Conservation (phyloP, 2,329 filamentous ascomycete genomes). For the Xenosphaeropsis pyriputrescens region DNA sequence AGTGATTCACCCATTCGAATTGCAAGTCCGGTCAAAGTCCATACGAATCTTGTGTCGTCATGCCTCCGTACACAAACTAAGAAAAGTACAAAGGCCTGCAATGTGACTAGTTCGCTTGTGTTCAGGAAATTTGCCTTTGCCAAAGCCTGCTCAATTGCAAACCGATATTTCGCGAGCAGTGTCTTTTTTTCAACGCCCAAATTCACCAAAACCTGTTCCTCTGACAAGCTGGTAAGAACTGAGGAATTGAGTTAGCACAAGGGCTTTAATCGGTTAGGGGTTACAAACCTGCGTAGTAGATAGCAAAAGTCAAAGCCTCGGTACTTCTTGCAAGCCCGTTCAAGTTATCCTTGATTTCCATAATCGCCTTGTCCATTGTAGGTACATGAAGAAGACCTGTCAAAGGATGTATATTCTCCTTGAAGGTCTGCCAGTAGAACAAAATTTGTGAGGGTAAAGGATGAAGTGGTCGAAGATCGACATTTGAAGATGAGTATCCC, state of each 20-base stretch:
- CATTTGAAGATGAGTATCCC: slow-evolving; percentile 56
- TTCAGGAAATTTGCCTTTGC: slow-evolving; percentile 38
- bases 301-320: slow-evolving; percentile 36
- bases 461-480: slow-evolving; percentile 50
- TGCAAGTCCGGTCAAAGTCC: slow-evolving; percentile 42
- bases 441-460: slow-evolving; percentile 50
- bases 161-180: slow-evolving; percentile 32
- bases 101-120: slow-evolving; percentile 34
- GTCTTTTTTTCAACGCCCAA: slow-evolving; percentile 26
- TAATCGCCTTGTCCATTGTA: slow-evolving; percentile 44
- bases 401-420: slow-evolving; percentile 60
- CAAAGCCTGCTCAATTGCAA: slow-evolving; percentile 37
- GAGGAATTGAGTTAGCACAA: too few relatives aligned
- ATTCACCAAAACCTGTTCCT: slow-evolving; percentile 16
- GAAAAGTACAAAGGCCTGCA: slow-evolving; percentile 40
- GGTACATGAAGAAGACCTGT: slow-evolving; percentile 60
- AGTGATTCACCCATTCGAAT: slow-evolving; percentile 44
- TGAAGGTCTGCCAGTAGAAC: slow-evolving; percentile 55
- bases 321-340: slow-evolving; percentile 31
- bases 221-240: slow-evolving; percentile 26
- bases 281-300: slow-evolving; percentile 29
- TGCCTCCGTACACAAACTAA: slow-evolving; percentile 35
- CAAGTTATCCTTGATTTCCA: slow-evolving; percentile 43
- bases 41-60: slow-evolving; percentile 26
- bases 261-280: neutral